These are phyloP conservation scores for Sugiyamaella castrensis DNA, from an alignment of 1,139 yeast species.

Conservation along the genomic window DNA sequence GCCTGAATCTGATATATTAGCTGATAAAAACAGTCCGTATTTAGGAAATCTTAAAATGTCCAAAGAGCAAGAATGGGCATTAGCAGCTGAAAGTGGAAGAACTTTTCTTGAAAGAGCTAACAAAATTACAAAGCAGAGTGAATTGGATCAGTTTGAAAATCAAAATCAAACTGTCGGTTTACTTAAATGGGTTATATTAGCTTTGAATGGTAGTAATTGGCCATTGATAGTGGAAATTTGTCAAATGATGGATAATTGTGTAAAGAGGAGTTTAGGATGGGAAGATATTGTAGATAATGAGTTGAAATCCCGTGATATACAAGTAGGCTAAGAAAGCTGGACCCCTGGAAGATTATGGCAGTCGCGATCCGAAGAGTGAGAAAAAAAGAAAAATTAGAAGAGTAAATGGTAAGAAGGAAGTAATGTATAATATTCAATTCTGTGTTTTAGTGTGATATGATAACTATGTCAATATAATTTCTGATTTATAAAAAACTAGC, in stretches of 20 bases:
- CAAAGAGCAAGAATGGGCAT: slow-evolving; percentile 21
- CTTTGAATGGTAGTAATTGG: slow-evolving; percentile 24
- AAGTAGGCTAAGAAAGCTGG: slow-evolving; percentile 16
- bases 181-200: slow-evolving; percentile 24
- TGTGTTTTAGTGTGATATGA: too few relatives aligned
- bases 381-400: too few relatives aligned
- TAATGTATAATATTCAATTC: too few relatives aligned
- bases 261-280: slow-evolving; percentile 28
- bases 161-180: slow-evolving; percentile 21
- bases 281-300: slow-evolving; percentile 20
- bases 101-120: slow-evolving; percentile 16
- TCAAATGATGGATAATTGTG: slow-evolving; percentile 26
- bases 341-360: too few relatives aligned
- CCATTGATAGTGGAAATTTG: slow-evolving; percentile 24
- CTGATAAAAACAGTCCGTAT: slow-evolving; percentile 10
- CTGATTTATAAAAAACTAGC: too few relatives aligned
- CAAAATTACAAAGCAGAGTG: slow-evolving; percentile 12
- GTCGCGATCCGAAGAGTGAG: too few relatives aligned
- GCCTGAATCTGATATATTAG: slow-evolving; percentile 45
- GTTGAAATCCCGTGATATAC: slow-evolving; percentile 16
- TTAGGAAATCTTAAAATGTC: slow-evolving; percentile 3
- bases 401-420: too few relatives aligned
- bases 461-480: too few relatives aligned
- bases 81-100: slow-evolving; percentile 21
- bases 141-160: slow-evolving; percentile 16